phyloP scores from a whole-genome alignment of 305 asterid species.

The Fraxinus xanthoxyloides region DNA sequence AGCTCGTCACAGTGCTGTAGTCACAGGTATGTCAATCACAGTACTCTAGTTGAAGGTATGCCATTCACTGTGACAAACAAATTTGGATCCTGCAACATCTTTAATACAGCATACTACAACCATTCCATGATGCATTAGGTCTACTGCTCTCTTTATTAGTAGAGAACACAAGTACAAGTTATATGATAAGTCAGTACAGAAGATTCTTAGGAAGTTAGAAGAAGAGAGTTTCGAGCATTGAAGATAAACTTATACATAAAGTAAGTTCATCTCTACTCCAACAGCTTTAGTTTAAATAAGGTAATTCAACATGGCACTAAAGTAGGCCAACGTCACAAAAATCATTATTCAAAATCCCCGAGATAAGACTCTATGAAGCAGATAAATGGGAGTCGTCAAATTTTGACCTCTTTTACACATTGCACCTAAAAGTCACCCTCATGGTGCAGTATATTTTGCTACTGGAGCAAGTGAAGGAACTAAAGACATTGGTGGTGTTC shows the following conservation, averaged over 20 bases:
- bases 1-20: conserved; percentile 88
- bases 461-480: not conserved
- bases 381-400: not conserved
- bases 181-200: not conserved
- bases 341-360: not conserved
- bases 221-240: not conserved
- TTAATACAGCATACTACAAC: not conserved
- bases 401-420: not conserved
- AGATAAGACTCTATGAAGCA: not conserved
- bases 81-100: not conserved
- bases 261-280: not conserved
- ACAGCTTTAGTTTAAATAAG: not conserved
- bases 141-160: not conserved
- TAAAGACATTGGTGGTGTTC: not conserved
- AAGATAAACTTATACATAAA: not conserved
- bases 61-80: conserved; percentile 3
- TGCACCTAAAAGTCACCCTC: not conserved
- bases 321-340: not conserved
- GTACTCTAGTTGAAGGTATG: conserved; percentile 67
- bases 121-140: not conserved
- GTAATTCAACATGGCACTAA: not conserved
- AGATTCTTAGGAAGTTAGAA: not conserved
- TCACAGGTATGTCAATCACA: conserved; percentile 62
- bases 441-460: not conserved
- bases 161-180: not conserved